Conservation (phyloP, 106 monocot genomes). For the Xerophyta viscosa region DNA sequence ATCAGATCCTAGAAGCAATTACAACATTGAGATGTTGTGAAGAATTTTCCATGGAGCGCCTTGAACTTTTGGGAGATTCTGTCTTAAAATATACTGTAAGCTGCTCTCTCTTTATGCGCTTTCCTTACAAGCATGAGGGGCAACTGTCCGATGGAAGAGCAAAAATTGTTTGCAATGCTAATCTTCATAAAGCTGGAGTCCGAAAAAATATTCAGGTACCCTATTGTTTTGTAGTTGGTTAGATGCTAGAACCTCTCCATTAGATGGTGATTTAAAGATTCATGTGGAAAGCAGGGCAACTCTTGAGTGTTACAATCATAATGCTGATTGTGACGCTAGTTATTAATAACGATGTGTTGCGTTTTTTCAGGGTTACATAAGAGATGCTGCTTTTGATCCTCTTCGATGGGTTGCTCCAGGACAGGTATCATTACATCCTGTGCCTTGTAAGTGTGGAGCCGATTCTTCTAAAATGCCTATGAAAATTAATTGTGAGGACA, state of each 20-base stretch:
- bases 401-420: conserved; percentile 87
- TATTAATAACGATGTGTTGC: not conserved
- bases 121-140: conserved; percentile 69
- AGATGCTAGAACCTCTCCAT: too few relatives aligned
- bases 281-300: too few relatives aligned
- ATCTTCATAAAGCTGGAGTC: conserved; percentile 65
- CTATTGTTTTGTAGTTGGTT: too few relatives aligned
- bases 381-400: conserved; percentile 90
- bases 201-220: conserved; percentile 64
- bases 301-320: too few relatives aligned
- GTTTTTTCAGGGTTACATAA: conserved; percentile 63
- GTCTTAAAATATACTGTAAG: conserved; percentile 84
- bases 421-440: conserved; percentile 42
- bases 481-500: conserved; percentile 17
- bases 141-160: conserved; percentile 54
- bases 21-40: conserved; percentile 78
- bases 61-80: conserved; percentile 92
- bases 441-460: conserved; percentile 56
- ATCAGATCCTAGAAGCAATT: conserved; percentile 86
- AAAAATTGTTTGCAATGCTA: conserved; percentile 62
- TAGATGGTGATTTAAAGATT: too few relatives aligned
- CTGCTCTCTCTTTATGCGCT: conserved; percentile 64
- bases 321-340: too few relatives aligned
- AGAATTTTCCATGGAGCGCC: conserved; percentile 79
- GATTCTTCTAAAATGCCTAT: conserved; percentile 16